A percentile compares a stretch with the other conserved stretches of the same genome.
Conservation (phyloP, 2,329 filamentous ascomycete genomes). For the Colletotrichum limetticola region DNA sequence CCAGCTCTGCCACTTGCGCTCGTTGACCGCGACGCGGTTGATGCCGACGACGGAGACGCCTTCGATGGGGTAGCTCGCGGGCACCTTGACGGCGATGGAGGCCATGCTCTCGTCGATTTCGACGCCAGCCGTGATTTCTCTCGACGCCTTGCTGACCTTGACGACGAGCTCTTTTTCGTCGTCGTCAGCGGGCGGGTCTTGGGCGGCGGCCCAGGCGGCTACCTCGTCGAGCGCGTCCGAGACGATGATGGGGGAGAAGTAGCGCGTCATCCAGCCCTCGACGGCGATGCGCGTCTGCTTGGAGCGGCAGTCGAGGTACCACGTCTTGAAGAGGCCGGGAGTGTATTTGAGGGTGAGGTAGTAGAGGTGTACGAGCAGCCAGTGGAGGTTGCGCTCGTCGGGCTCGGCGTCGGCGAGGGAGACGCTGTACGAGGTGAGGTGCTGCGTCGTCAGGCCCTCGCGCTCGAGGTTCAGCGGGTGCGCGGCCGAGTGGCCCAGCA, state of each 20-base stretch:
- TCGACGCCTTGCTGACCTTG: conserved; percentile 76
- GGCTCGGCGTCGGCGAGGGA: conserved; percentile 65
- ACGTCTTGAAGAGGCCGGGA: conserved; percentile 81
- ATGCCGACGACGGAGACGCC: conserved; percentile 80
- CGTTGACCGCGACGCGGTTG: conserved; percentile 86
- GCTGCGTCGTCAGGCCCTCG: conserved; percentile 65
- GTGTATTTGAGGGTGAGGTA: conserved; percentile 83
- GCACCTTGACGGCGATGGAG: conserved; percentile 83
- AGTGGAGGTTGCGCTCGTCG: conserved; percentile 80
- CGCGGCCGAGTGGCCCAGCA: conserved; percentile 81
- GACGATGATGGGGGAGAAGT: conserved; percentile 79
- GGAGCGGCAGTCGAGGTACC: conserved; percentile 85
- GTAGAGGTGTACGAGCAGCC: conserved; percentile 86
- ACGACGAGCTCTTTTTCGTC: conserved; percentile 71
- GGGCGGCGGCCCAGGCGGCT: conserved; percentile 69
- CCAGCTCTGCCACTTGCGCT: conserved; percentile 94
- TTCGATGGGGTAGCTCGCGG: conserved; percentile 84
- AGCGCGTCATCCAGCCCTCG: conserved; percentile 86
- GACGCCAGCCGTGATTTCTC: conserved; percentile 86
- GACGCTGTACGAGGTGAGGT: conserved; percentile 67
- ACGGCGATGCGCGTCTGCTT: conserved; percentile 84
- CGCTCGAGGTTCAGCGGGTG: conserved; percentile 80
- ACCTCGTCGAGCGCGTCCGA: conserved; percentile 74
- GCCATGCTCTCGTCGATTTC: conserved; percentile 89
- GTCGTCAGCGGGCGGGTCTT: conserved; percentile 56